phyloP scores from a whole-genome alignment of 1,139 yeast genomes.

The Yamadazyma conglobata region DNA sequence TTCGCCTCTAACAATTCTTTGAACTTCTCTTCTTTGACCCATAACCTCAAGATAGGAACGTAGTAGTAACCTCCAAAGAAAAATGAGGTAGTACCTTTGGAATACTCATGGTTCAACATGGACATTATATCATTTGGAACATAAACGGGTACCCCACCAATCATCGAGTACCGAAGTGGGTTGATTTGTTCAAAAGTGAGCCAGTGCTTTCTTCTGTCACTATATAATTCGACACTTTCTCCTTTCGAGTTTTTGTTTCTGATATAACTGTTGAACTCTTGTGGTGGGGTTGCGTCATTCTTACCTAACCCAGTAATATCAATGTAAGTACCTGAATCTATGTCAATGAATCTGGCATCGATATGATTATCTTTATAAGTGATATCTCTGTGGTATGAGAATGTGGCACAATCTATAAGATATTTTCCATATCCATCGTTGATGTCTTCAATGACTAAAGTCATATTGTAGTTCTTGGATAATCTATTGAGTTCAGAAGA shows the following conservation, averaged over 20 bases:
- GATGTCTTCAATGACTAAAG: conserved; percentile 30
- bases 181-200: conserved; percentile 26
- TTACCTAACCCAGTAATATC: conserved; percentile 37
- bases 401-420: conserved; percentile 32
- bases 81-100: conserved; percentile 20
- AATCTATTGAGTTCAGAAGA: conserved; percentile 29
- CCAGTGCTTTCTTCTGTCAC: conserved; percentile 40
- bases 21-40: conserved; percentile 26
- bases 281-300: conserved; percentile 29
- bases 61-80: conserved; percentile 27
- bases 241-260: conserved; percentile 19
- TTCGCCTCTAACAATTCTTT: conserved; percentile 15
- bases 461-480: conserved; percentile 34
- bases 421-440: conserved; percentile 33
- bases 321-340: conserved; percentile 36
- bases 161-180: conserved; percentile 30
- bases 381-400: conserved; percentile 28
- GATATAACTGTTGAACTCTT: conserved; percentile 23
- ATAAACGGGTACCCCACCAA: conserved; percentile 36
- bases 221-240: conserved; percentile 27
- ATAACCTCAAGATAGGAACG: conserved; percentile 29
- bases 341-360: conserved; percentile 38
- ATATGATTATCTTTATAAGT: conserved; percentile 32
- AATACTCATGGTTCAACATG: conserved; percentile 30
- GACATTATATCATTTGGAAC: conserved; percentile 35